phyloP scores from a whole-genome alignment of 495 filamentous ascomycete genomes.

The Hyaloscypha variabilis region DNA sequence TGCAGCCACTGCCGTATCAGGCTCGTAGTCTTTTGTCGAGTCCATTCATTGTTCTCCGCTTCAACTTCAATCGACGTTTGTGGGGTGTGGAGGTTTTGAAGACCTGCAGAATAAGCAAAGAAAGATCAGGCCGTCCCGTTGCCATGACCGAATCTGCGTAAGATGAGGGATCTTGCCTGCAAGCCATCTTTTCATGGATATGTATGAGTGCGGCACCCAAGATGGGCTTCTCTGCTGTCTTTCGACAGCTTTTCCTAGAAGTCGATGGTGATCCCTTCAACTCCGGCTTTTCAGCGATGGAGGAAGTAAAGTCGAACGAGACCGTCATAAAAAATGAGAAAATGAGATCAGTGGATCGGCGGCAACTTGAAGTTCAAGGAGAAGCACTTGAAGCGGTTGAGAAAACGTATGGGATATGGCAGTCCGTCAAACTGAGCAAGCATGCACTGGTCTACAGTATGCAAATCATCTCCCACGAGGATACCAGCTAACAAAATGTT shows the following conservation, averaged over 20 bases:
- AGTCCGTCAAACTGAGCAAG: constrained; percentile 15
- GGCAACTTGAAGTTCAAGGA: constrained; percentile 17
- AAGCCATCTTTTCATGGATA: neutral
- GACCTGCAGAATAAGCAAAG: neutral
- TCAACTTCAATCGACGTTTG: neutral
- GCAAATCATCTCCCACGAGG: neutral
- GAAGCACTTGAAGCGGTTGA: constrained; percentile 18
- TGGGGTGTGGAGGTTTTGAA: neutral
- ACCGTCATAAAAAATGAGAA: neutral
- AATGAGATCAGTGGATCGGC: neutral
- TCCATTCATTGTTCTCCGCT: neutral
- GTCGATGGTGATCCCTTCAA: neutral
- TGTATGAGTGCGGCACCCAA: neutral
- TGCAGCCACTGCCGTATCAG: neutral
- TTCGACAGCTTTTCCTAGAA: neutral
- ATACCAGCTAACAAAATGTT: neutral
- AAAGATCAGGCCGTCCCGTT: neutral
- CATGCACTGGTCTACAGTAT: constrained; percentile 16
- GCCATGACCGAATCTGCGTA: neutral
- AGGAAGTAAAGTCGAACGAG: neutral
- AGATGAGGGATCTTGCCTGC: neutral
- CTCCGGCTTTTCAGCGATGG: neutral
- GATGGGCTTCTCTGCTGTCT: neutral
- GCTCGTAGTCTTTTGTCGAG: neutral
- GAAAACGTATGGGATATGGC: constrained; percentile 16